phyloP scores from a whole-genome alignment of 768 basidiomycete species.

The Auricularia auricula-judae region DNA sequence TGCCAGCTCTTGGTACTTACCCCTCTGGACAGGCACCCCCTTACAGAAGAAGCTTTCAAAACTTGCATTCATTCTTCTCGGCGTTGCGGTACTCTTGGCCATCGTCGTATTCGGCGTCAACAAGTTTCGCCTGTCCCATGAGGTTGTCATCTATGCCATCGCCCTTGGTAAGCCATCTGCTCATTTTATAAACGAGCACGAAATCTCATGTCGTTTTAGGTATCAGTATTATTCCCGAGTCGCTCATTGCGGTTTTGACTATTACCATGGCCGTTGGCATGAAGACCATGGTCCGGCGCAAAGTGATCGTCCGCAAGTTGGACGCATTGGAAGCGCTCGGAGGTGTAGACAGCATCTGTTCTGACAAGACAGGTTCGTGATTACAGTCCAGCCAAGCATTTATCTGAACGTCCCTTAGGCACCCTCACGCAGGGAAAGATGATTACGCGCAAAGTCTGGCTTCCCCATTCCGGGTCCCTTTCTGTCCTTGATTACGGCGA shows the following conservation, averaged over 20 bases:
- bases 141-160: neutral
- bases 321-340: constrained; percentile 55
- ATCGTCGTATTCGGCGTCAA: constrained; percentile 14
- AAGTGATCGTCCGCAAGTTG: constrained; percentile 52
- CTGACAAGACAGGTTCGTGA: constrained; percentile 59
- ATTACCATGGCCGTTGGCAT: constrained; percentile 51
- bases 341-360: constrained; percentile 42
- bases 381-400: constrained; percentile 8
- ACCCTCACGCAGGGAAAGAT: constrained; percentile 24
- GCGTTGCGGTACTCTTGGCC: constrained; percentile 20
- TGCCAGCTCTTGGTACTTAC: neutral
- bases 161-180: constrained; percentile 21
- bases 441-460: constrained; percentile 25
- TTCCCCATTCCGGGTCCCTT: constrained; percentile 9
- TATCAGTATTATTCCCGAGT: constrained; percentile 25
- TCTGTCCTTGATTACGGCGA: constrained; percentile 15
- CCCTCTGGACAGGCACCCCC: constrained; percentile 10
- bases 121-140: neutral
- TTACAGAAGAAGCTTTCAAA: constrained; percentile 26
- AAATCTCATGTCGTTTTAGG: constrained; percentile 16
- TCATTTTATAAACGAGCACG: constrained; percentile 7
- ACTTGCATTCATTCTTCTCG: constrained; percentile 23
- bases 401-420: neutral
- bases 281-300: constrained; percentile 40
- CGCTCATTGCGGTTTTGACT: constrained; percentile 35